A percentile compares a stretch with the other conserved stretches of the same genome.
phyloP scores from a whole-genome alignment of 768 basidiomycete species.

The Tephrocybe rancida region DNA sequence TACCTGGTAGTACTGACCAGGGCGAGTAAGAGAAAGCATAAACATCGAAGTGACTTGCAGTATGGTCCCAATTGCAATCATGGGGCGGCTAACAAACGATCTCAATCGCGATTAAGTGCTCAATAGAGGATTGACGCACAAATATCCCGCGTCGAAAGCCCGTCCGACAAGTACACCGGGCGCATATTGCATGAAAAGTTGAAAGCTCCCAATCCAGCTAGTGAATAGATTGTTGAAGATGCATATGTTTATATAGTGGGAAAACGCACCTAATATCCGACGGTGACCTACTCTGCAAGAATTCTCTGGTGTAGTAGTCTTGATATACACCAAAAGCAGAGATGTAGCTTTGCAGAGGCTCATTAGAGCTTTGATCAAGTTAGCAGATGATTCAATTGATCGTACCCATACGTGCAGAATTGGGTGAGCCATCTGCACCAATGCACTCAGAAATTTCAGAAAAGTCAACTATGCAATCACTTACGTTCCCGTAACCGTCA shows the following conservation, averaged over 20 bases:
- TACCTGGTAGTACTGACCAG: slow-evolving; percentile 48
- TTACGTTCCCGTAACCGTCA: slow-evolving; percentile 46
- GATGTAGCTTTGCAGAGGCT: slow-evolving; percentile 37
- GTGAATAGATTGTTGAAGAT: not conserved
- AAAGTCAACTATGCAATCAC: slow-evolving; percentile 17
- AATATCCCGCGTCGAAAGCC: slow-evolving; percentile 51
- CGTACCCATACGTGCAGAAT: slow-evolving; percentile 49
- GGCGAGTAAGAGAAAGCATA: slow-evolving; percentile 44
- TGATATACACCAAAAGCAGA: slow-evolving; percentile 50
- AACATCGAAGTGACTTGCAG: slow-evolving; percentile 43
- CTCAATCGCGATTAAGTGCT: too few relatives aligned
- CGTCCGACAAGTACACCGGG: slow-evolving; percentile 41
- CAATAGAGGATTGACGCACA: slow-evolving; percentile 27
- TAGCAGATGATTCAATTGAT: not conserved
- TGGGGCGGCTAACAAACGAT: slow-evolving; percentile 32
- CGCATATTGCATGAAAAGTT: slow-evolving; percentile 47
- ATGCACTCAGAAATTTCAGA: not conserved
- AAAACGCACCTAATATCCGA: slow-evolving; percentile 44
- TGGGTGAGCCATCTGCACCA: slow-evolving; percentile 40
- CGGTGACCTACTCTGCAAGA: slow-evolving; percentile 38
- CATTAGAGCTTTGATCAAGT: slow-evolving; percentile 17
- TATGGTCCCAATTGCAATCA: slow-evolving; percentile 35
- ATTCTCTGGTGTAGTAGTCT: slow-evolving; percentile 46
- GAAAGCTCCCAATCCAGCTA: slow-evolving; percentile 55
- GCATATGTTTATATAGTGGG: not conserved